Base-by-base conservation (phyloP, 2,329 filamentous ascomycete genomes). In the Alternaria dauci region DNA sequence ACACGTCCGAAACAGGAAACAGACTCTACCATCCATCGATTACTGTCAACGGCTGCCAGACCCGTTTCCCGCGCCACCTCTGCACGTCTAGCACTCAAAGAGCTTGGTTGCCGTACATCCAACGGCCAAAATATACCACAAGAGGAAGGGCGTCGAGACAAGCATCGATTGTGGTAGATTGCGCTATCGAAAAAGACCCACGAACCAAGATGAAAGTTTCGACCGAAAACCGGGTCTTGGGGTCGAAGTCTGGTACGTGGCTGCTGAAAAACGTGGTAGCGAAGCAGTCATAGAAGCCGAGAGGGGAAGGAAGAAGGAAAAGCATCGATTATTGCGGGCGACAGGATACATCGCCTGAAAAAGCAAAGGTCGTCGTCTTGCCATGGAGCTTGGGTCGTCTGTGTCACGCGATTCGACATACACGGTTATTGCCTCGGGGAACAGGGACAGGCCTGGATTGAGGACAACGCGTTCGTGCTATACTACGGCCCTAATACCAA, bases 31-130 rank as follows among this genome's bases (percentile, higher is more conserved):
- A 43, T 11, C 43, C 52, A 50, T 59, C 23, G 56, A 55, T 59
- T 18, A 42, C 36, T 4, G 56, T 39, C 53, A 50, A 59, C 55
- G 55, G 55, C 55, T 55, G 55, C 34, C 55, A 55, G 20, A 58
- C 20, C 50, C 34, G 38, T n/a, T 30, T 36, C 18, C 30, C 18
- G 50, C 50, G 36, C 42, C 42, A 25, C 5, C 34, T 44, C 25
- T 41, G n/a, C 32, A 42, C 5, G 18, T 47, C 52, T 53, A 12
- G 9, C n/a, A 34, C n/a, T n/a, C 36, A 44, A 14, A 3, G 14
- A n/a, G 25, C 41, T 39, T 46, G 34, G 23, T 46, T 23, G 16
- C n/a, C 18, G 26, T 26, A 26, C 50, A 12, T n/a, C 9, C 28
- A 38, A 58, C 51, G 41, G 26, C 43, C 25, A n/a, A 11, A n/a